Evolutionary conservation across 495 filamentous ascomycete species (phyloP), one percentile per base, ranked within the genome.

Genomic region (Penicillium riverlandense): DNA sequence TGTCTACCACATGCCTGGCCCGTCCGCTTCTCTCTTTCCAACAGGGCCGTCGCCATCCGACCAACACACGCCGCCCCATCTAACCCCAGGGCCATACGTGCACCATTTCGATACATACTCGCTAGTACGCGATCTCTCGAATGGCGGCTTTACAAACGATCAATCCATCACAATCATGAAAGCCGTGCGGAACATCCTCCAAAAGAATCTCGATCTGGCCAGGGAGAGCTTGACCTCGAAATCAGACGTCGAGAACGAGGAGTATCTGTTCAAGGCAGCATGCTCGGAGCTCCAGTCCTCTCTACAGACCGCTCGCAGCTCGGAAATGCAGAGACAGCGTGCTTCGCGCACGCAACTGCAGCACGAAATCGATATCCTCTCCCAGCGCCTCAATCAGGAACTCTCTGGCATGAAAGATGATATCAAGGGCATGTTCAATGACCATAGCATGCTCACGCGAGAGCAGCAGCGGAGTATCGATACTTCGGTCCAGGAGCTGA

Each of bases 51-150:
- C 46, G 28, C 7, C 51, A 38, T 56, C 74, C 48, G 59, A 76
- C 35, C 54, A 70, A 9, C 2, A 22, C 2, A 77, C 76, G 49
- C 78, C 76, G 12, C 83, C 83, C 37, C 80, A 86, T 50, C 53
- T 96, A 29, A 69, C 79, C 7, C 78, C 87, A 0, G 77, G 86
- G 11, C 86, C 79, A 3, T 91, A 95, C 61, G 79, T 95, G 10
- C 92, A 98, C 68, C 88, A 96, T 68, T 98, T 98, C 62, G 92
- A 98, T 66, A 95, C 84, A 12, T 97, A 90, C 56, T 80, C 79
- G 4, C 75, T 96, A 1, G 92, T 96, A 5, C 82, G 83, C 37
- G 76, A 86, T 50, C 79, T 98, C 6, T 71, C 81, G 14, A 62
- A 63, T 0, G 76, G 82, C 14, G 86, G 82, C 2, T 96, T 88